phyloP scores from a whole-genome alignment of 1,284 basidiomycete species.

The Ganoderma sinense region DNA sequence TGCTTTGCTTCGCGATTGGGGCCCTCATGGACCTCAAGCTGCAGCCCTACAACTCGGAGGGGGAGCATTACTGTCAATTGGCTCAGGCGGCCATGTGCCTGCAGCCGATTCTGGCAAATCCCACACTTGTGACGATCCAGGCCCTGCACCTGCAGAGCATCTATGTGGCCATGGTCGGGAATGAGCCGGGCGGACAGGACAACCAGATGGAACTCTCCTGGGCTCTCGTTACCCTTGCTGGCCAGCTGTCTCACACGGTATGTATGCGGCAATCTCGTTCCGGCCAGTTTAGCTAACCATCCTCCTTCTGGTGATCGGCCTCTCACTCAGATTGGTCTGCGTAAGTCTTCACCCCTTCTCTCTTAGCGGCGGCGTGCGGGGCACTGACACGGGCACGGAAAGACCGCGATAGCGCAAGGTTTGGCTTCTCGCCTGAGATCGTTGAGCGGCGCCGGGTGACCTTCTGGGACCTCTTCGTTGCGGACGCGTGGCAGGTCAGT shows the following conservation, averaged over 20 bases:
- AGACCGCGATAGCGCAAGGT: slow-evolving; percentile 54
- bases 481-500: slow-evolving; percentile 44
- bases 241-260: slow-evolving; percentile 45
- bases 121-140: slow-evolving; percentile 50
- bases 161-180: slow-evolving; percentile 61
- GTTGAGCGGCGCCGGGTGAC: slow-evolving; percentile 49
- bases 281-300: slow-evolving; percentile 1
- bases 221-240: slow-evolving; percentile 42
- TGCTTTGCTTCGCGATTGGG: slow-evolving; percentile 66
- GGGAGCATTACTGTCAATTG: slow-evolving; percentile 64
- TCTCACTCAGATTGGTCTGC: slow-evolving; percentile 39
- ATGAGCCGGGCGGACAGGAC: slow-evolving; percentile 57
- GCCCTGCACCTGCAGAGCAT: slow-evolving; percentile 63
- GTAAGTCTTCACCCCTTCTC: slow-evolving; percentile 30
- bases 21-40: slow-evolving; percentile 69
- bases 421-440: slow-evolving; percentile 44
- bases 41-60: slow-evolving; percentile 64
- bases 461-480: slow-evolving; percentile 53
- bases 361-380: background rate
- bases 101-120: slow-evolving; percentile 45
- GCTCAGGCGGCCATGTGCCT: slow-evolving; percentile 49
- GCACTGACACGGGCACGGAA: slow-evolving; percentile 11
- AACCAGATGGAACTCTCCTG: slow-evolving; percentile 47
- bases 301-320: background rate
- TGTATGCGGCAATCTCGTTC: slow-evolving; percentile 23